These are phyloP conservation scores for Sclerotinia minor DNA, from an alignment of 2,329 filamentous ascomycete genomes.

Conservation along the genomic window DNA sequence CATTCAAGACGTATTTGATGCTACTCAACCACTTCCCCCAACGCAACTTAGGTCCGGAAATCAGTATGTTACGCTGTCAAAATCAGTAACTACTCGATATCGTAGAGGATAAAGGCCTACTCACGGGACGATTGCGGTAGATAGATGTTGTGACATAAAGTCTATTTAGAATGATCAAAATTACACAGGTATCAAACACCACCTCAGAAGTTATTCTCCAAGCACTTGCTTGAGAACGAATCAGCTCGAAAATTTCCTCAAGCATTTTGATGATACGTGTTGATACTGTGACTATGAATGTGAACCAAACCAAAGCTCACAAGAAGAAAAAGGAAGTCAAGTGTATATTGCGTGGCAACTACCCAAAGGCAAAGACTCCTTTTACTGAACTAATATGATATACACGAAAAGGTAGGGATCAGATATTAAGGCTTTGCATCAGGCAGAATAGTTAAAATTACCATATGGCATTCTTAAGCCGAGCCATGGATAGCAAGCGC, in stretches of 20 bases:
- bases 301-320: neutral
- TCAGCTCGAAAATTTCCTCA: neutral
- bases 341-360: neutral
- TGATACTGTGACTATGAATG: neutral
- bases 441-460: constrained; percentile 2
- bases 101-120: neutral
- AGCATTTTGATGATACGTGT: neutral
- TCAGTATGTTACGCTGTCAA: neutral
- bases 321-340: neutral
- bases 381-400: neutral
- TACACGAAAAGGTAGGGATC: neutral
- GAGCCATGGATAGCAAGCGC: neutral
- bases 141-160: constrained; percentile 2
- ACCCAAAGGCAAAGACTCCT: neutral
- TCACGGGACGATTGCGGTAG: constrained; percentile 1
- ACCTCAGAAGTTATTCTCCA: constrained; percentile 1
- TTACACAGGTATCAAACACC: neutral
- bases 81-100: neutral
- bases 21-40: constrained; percentile 4
- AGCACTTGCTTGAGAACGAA: neutral
- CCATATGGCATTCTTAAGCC: neutral
- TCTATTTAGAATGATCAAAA: neutral
- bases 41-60: constrained; percentile 1
- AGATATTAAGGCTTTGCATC: neutral
- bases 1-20: constrained; percentile 1